Evolutionary conservation across 2,329 filamentous ascomycete genomes (phyloP), one percentile per base, ranked within the genome.

Genomic region (Sodiomyces alkalinus): DNA sequence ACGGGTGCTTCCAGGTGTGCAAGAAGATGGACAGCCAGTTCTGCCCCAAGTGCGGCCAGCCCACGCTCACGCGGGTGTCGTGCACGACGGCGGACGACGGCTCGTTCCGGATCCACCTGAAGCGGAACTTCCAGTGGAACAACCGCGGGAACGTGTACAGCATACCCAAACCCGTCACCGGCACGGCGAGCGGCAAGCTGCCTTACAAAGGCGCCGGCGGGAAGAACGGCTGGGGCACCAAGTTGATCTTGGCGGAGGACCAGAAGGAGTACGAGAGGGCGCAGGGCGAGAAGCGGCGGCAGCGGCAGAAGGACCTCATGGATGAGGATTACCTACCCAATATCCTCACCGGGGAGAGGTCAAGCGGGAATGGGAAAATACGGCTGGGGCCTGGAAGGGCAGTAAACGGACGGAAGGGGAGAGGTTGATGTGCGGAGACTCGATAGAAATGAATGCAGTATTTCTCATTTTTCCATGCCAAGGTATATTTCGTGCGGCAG

Each of bases 61-160:
- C 82, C 2, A 87, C 86, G 0, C 64, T 98, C 15, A 83, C 78
- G 6, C 74, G 87, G 36, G 80, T 86, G 0, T 78, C 78, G 15
- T 94, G 86, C 64, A 80, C 79, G 17, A 94, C 85, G 4, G 77
- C 86, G 44, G 62, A 73, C 16, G 68, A 74, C 28, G 90, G 90
- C 28, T 72, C 76, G 42, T 92, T 94, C 58, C 74, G 68, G 33
- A 55, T 98, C 34, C 81, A 94, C 48, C 62, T 98, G 34, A 92
- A 92, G 63, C 77, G 75, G 53, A 93, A 93, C 52, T 93, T 90
- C 63, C 83, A 94, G 56, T 93, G 78, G 76, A 96, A 93, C 55
- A 92, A 79, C 41, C 69, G 86, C 15, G 90, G 90, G 29, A 90
- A 94, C 52, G 72, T 82, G 20, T 98, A 78, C 60, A 92, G 83